These are phyloP conservation scores for Fusarium nelsonii DNA, from an alignment of 2,329 filamentous ascomycete genomes.

Conservation along the genomic window DNA sequence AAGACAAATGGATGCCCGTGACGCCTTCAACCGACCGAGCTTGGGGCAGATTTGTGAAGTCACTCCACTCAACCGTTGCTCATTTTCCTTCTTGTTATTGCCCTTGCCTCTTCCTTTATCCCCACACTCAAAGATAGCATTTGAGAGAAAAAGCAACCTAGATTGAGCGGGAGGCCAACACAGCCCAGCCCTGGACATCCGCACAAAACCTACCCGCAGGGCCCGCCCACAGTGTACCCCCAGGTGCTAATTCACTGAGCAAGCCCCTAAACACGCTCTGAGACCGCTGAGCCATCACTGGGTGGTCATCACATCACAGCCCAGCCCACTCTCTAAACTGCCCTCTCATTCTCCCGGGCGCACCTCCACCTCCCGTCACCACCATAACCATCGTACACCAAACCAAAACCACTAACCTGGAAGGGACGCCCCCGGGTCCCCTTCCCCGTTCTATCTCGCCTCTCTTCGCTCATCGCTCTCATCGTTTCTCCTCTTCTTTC, in stretches of 20 bases:
- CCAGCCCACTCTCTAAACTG: constrained; percentile 10
- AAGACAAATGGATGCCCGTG: constrained; percentile 41
- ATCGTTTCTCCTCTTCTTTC: constrained; percentile 39
- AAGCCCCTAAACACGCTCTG: constrained; percentile 13
- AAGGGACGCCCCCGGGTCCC: constrained; percentile 34
- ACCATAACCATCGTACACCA: constrained; percentile 40
- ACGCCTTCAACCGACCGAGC: constrained; percentile 35
- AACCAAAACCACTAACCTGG: constrained; percentile 33
- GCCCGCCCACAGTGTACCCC: constrained; percentile 24
- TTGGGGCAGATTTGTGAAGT: constrained; percentile 26
- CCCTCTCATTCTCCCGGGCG: constrained; percentile 9
- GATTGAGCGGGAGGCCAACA: constrained; percentile 1
- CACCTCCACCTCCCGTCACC: constrained; percentile 29
- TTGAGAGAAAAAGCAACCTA: constrained; percentile 22
- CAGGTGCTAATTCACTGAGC: constrained; percentile 23
- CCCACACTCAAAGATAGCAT: constrained; percentile 14
- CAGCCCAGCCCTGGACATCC: background rate
- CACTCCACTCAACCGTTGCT: constrained; percentile 31
- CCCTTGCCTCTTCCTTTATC: constrained; percentile 25
- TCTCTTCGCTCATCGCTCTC: constrained; percentile 39
- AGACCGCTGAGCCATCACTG: constrained; percentile 25
- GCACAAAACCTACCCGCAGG: constrained; percentile 1
- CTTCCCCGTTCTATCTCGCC: constrained; percentile 42
- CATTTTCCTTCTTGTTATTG: constrained; percentile 29
- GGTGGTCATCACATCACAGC: constrained; percentile 1